Evolutionary conservation across 495 filamentous ascomycete genomes (phyloP).

Genomic region (Terfezia boudieri): DNA sequence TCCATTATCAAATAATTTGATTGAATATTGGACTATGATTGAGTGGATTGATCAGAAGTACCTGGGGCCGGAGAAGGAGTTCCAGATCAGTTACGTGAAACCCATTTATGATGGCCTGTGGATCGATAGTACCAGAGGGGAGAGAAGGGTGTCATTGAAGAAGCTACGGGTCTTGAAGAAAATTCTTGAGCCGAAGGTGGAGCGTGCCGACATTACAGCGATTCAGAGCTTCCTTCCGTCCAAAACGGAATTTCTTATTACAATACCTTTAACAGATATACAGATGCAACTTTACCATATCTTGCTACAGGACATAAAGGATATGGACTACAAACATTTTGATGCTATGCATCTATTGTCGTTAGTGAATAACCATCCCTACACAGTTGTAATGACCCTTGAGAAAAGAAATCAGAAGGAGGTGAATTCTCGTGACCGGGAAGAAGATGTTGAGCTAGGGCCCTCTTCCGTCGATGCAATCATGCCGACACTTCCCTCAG

Average conservation of each 20-base stretch:
- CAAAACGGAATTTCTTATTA: conserved; percentile 67
- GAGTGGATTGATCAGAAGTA: conserved; percentile 71
- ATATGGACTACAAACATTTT: conserved; percentile 6
- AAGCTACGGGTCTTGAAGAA: conserved; percentile 47
- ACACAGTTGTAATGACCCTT: conserved; percentile 33
- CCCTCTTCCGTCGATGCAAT: no score
- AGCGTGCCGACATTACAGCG: conserved; percentile 32
- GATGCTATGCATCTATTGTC: conserved; percentile 25
- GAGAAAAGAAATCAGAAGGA: background rate
- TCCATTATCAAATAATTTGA: conserved; percentile 59
- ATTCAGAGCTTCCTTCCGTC: conserved; percentile 39
- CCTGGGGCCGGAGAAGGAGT: conserved; percentile 42
- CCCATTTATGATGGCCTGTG: conserved; percentile 54
- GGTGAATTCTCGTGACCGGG: no score
- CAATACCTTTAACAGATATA: conserved; percentile 40
- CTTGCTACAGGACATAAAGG: background rate
- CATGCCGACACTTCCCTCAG: background rate
- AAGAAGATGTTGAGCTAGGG: no score
- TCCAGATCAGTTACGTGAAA: conserved; percentile 40
- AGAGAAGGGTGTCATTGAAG: conserved; percentile 37
- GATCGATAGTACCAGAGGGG: conserved; percentile 30
- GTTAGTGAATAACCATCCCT: conserved; percentile 57
- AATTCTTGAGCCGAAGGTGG: conserved; percentile 53
- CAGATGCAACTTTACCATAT: conserved; percentile 40
- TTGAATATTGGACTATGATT: conserved; percentile 68